phyloP scores from a whole-genome alignment of 257 asterid genomes.

The Lithospermum erythrorhizon region DNA sequence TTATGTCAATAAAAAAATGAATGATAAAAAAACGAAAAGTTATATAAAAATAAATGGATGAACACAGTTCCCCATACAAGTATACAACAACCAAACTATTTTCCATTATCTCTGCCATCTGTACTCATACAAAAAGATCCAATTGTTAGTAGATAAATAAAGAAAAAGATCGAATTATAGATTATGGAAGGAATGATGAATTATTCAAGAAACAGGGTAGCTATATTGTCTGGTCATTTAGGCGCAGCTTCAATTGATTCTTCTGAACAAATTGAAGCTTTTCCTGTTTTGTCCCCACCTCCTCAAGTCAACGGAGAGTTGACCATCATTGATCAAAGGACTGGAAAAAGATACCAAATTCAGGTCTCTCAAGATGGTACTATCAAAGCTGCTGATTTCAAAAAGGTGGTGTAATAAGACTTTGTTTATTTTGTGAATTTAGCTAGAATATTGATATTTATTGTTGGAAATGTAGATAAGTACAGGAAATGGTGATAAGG shows the following conservation, averaged over 20 bases:
- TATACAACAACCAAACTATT: no score
- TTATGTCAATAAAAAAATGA: no score
- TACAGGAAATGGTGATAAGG: slow-evolving; percentile 67
- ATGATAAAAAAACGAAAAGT: no score
- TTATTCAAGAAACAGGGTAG: slow-evolving; percentile 66
- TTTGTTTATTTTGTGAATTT: no score
- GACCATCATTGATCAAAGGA: slow-evolving; percentile 68
- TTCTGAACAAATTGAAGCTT: slow-evolving; percentile 26
- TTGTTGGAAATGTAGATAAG: slow-evolving; percentile 49
- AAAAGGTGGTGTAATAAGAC: slow-evolving; percentile 43
- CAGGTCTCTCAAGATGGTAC: slow-evolving; percentile 89
- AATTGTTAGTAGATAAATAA: no score
- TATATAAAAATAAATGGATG: no score
- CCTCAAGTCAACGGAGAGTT: slow-evolving; percentile 52
- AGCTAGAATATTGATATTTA: not conserved
- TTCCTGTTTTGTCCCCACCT: slow-evolving; percentile 53
- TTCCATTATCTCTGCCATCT: no score
- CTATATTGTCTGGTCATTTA: slow-evolving; percentile 84
- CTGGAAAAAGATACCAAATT: slow-evolving; percentile 62
- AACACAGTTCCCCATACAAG: no score
- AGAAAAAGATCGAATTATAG: no score
- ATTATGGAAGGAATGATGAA: slow-evolving; percentile 35
- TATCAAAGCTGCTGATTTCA: slow-evolving; percentile 75
- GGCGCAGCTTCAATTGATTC: slow-evolving; percentile 31
- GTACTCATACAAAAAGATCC: no score